A percentile compares a stretch with the other conserved stretches of the same genome.
phyloP scores from a whole-genome alignment of 2,329 filamentous ascomycete genomes.

The Colletotrichum neosansevieriae region DNA sequence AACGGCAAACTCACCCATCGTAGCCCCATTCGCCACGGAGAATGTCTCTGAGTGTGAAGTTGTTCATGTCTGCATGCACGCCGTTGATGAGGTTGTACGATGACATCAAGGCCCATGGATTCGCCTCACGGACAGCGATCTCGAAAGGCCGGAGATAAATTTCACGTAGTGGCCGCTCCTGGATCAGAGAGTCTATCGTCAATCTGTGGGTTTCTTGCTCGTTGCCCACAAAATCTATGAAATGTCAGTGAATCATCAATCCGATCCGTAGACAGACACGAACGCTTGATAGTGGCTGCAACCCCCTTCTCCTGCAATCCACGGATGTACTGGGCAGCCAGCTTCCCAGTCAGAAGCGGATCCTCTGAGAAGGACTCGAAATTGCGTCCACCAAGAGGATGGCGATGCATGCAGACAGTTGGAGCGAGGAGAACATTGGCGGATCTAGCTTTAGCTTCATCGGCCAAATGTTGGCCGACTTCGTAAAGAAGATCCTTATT shows the following conservation, averaged over 20 bases:
- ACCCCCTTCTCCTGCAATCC: slow-evolving; percentile 80
- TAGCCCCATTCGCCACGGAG: slow-evolving; percentile 73
- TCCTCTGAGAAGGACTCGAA: slow-evolving; percentile 92
- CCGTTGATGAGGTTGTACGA: slow-evolving; percentile 78
- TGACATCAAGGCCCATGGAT: slow-evolving; percentile 77
- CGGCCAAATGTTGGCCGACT: slow-evolving; percentile 77
- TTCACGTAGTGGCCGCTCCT: slow-evolving; percentile 75
- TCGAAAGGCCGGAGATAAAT: slow-evolving; percentile 82
- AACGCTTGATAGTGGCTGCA: slow-evolving; percentile 83
- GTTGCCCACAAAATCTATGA: slow-evolving; percentile 74
- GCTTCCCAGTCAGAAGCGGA: slow-evolving; percentile 79
- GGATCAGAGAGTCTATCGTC: slow-evolving; percentile 72
- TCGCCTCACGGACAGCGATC: slow-evolving; percentile 76
- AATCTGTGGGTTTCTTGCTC: slow-evolving; percentile 78
- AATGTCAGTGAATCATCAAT: slow-evolving; percentile 18
- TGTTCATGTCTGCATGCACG: slow-evolving; percentile 69
- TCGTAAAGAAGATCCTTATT: slow-evolving; percentile 77
- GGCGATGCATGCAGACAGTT: slow-evolving; percentile 85
- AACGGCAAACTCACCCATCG: slow-evolving; percentile 59
- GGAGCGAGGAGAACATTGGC: slow-evolving; percentile 81
- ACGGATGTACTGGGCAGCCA: slow-evolving; percentile 78
- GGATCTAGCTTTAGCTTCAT: slow-evolving; percentile 79
- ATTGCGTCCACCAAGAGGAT: slow-evolving; percentile 85
- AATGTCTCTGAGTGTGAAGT: slow-evolving; percentile 66
- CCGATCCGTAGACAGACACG: slow-evolving; percentile 40